Percentiles rank a stretch among this genome's conserved stretches.
Conservation (phyloP, 2,329 filamentous ascomycete species). For the Pseudogymnoascus sp. region DNA sequence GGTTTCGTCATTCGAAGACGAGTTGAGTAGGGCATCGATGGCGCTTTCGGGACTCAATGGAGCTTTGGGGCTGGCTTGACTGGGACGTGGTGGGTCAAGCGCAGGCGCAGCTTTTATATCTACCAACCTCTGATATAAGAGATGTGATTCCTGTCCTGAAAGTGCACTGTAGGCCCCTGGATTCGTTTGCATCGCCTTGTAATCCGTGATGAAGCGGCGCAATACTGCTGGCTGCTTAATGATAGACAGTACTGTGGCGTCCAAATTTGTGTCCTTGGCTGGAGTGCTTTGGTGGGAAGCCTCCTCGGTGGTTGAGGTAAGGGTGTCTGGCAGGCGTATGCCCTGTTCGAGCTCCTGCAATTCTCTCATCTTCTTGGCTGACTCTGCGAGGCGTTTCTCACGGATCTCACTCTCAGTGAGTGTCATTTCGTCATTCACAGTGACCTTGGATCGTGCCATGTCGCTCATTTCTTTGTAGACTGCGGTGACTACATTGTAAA, state of each 20-base stretch:
- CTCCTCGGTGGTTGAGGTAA: not conserved
- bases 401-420: not conserved
- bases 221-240: not conserved
- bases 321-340: not conserved
- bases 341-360: not conserved
- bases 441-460: not conserved
- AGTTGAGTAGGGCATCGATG: not conserved
- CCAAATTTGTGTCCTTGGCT: not conserved
- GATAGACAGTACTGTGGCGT: not conserved
- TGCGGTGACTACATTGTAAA: not conserved
- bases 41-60: not conserved
- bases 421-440: not conserved
- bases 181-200: not conserved
- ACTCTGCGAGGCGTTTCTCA: not conserved
- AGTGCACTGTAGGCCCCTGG: not conserved
- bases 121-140: not conserved
- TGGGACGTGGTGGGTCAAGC: not conserved
- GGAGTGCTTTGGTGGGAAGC: not conserved
- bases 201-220: not conserved
- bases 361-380: not conserved
- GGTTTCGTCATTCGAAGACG: not conserved
- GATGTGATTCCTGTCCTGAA: not conserved
- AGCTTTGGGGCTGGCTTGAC: not conserved
- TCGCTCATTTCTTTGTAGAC: slow-evolving; percentile 4
- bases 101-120: not conserved